Conservation (phyloP, 441 rosid species). For the Adansonia grandidieri region DNA sequence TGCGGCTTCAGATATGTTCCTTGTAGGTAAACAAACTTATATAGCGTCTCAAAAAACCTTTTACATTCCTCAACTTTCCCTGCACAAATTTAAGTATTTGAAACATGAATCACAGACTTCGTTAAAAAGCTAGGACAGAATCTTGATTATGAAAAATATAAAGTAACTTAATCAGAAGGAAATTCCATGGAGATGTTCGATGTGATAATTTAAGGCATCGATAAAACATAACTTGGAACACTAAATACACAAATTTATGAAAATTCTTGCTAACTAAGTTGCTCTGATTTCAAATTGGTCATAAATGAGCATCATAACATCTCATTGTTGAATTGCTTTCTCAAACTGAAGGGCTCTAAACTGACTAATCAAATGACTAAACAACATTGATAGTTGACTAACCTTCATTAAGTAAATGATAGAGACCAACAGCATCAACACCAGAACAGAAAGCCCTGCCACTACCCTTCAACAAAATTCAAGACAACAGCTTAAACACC, state of each 20-base stretch:
- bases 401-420: slow-evolving; percentile 70
- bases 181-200: slow-evolving; percentile 4
- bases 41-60: slow-evolving; percentile 58
- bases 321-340: not conserved
- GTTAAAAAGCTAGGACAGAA: not conserved
- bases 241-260: not conserved
- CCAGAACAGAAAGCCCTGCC: slow-evolving; percentile 91
- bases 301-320: not conserved
- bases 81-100: slow-evolving; percentile 40
- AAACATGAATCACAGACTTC: slow-evolving; percentile 30
- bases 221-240: slow-evolving; percentile 12
- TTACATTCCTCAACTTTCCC: slow-evolving; percentile 79
- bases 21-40: slow-evolving; percentile 85
- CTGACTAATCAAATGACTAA: not conserved
- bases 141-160: not conserved
- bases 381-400: not conserved
- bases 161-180: slow-evolving; percentile 16
- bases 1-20: slow-evolving; percentile 93
- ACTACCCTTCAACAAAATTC: slow-evolving; percentile 65
- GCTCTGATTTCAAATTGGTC: not conserved
- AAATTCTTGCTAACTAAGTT: not conserved
- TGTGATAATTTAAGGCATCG: not conserved
- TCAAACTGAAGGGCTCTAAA: not conserved
- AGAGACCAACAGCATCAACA: slow-evolving; percentile 68
- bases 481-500: slow-evolving; percentile 38